Evolutionary conservation across 805 yeast species (phyloP).

Genomic region (Wilhelminamyces savonicus): DNA sequence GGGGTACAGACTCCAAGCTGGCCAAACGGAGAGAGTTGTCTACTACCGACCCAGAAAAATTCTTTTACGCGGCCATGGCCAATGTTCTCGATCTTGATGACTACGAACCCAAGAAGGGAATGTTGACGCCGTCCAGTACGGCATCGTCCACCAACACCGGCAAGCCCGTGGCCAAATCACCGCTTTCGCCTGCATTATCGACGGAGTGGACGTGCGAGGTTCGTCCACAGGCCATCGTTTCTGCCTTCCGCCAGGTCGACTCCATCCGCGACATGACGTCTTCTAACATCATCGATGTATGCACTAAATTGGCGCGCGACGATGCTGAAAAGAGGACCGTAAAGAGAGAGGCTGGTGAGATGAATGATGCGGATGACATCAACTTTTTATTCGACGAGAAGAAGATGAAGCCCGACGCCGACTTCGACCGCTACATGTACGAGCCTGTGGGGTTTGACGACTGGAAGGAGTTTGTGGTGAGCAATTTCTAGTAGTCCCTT

Average conservation of each 20-base stretch:
- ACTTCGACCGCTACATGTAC: constrained; percentile 8
- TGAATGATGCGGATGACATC: constrained; percentile 24
- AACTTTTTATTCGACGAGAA: constrained; percentile 32
- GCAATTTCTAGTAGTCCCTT: constrained; percentile 7
- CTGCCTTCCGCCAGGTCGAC: constrained; percentile 42
- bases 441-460: constrained; percentile 31
- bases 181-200: constrained; percentile 30
- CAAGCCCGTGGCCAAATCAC: constrained; percentile 17
- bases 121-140: constrained; percentile 8
- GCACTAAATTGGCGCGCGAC: constrained; percentile 10
- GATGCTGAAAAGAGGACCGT: constrained; percentile 6
- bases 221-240: constrained; percentile 37
- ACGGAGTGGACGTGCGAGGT: constrained; percentile 39
- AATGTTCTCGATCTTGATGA: constrained; percentile 44
- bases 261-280: constrained; percentile 27
- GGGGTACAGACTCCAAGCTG: constrained; percentile 35
- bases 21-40: constrained; percentile 42
- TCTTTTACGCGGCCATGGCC: constrained; percentile 45
- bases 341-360: constrained; percentile 17
- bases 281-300: constrained; percentile 15
- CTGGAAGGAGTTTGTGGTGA: constrained; percentile 24
- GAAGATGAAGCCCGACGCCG: constrained; percentile 19
- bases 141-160: constrained; percentile 7
- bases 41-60: constrained; percentile 39
- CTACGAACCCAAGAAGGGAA: constrained; percentile 18